Base-by-base conservation (phyloP, 1,284 basidiomycete species). In the Pseudozyma hubeiensis region DNA sequence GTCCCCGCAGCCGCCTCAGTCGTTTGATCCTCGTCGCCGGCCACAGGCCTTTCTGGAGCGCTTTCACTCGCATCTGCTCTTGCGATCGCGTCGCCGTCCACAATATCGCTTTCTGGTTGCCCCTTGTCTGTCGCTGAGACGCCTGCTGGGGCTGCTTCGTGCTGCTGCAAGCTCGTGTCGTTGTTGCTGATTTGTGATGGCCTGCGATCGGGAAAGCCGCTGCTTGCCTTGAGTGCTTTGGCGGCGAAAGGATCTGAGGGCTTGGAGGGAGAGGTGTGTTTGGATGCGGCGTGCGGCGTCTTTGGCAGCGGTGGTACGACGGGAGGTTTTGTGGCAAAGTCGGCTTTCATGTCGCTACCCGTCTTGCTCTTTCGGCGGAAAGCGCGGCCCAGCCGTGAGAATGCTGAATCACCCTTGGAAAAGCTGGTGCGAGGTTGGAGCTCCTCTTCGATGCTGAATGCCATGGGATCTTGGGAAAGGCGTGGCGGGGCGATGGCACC, bases 311-410 rank as follows among this genome's bases (percentile, higher is more conserved):
- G 64, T 16, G 64, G 63, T 3, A 44, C 56, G 31, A 49, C 50
- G 14, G 34, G 54, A 34, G 52, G 29, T 9, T 41, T 39, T 8
- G 62, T 43, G 29, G 19, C 19, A 37, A 61, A 35, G 37, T 67
- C 70, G 3, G 37, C 61, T 41, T 44, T 64, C 40, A 61, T 29
- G 24, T 73, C 71, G 50, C 52, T 56, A 29, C 71, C 65, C 10
- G 65, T 59, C 48, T 74, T 74, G 65, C 65, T 69, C 53, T 69
- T 74, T 48, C 71, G 71, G 17, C 71, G 65, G 30, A 74, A 69
- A 19, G 69, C 69, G 33, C 69, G 64, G 30, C 69, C 69, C 6
- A 74, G 53, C 5, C 65, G 62, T 10, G 71, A 50, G 53, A 74
- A 69, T 31, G 71, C 71, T 11, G 71, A 69, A 16, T 68, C 59